Percentiles rank a stretch among this genome's conserved stretches.
Evolutionary conservation across 202 grass and related monocot species (phyloP).

Genomic region (Panicum hallii): DNA sequence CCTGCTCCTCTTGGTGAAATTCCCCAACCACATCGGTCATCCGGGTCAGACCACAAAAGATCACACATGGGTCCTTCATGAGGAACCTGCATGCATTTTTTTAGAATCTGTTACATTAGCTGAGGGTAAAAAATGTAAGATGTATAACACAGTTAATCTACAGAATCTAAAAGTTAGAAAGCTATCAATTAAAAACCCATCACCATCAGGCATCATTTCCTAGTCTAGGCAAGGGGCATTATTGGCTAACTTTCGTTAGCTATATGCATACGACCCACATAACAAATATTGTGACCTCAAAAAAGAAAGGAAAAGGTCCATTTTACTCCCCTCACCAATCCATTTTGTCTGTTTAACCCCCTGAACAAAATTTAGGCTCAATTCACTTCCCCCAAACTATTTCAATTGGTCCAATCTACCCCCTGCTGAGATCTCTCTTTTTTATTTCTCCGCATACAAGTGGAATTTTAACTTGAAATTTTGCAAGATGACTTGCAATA

Average conservation of each 20-base stretch:
- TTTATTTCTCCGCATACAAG: too few species aligned
- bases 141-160: neutral
- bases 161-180: neutral
- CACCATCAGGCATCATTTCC: slow-evolving; percentile 7
- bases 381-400: too few species aligned
- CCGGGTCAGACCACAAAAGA: slow-evolving; percentile 94
- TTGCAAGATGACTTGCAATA: too few species aligned
- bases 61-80: slow-evolving; percentile 99
- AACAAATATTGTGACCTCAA: slow-evolving; percentile 9
- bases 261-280: neutral
- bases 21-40: slow-evolving; percentile 94
- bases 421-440: too few species aligned
- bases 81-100: slow-evolving; percentile 69
- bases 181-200: neutral
- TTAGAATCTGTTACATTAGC: slow-evolving; percentile 19
- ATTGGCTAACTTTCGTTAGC: neutral
- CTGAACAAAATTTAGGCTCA: too few species aligned
- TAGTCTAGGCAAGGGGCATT: neutral
- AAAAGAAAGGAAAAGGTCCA: neutral
- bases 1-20: slow-evolving; percentile 96
- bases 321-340: too few species aligned
- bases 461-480: too few species aligned
- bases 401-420: too few species aligned
- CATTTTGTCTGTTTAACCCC: too few species aligned
- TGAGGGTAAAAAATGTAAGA: slow-evolving; percentile 1